phyloP scores from a whole-genome alignment of 495 filamentous ascomycete genomes.

The Hypoxylon intermedium region DNA sequence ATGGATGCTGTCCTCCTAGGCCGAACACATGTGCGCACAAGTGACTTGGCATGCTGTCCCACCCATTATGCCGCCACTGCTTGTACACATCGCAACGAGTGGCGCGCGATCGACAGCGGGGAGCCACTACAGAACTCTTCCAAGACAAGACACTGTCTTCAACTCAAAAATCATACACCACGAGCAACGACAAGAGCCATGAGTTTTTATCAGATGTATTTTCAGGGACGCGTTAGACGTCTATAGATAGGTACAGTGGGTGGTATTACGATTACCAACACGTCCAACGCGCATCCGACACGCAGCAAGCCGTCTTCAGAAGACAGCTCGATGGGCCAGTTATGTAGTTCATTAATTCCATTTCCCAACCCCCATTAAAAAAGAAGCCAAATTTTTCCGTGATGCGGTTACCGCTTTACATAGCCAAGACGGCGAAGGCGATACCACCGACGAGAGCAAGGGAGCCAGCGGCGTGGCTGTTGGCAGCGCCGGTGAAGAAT shows the following conservation, averaged over 20 bases:
- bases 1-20: too few relatives aligned
- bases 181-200: background rate
- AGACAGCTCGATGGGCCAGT: background rate
- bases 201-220: constrained; percentile 1
- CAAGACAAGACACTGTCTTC: too few relatives aligned
- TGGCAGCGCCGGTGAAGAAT: constrained; percentile 43
- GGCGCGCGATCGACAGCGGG: constrained; percentile 5
- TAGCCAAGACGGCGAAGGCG: constrained; percentile 49
- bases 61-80: background rate
- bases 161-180: too few relatives aligned
- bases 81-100: background rate
- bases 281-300: background rate
- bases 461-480: constrained; percentile 42
- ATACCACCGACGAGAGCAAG: constrained; percentile 51
- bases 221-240: background rate
- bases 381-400: background rate
- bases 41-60: background rate
- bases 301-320: background rate
- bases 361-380: background rate
- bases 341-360: constrained; percentile 9
- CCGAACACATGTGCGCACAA: too few relatives aligned
- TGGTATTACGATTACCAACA: background rate
- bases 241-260: background rate
- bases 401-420: constrained; percentile 41
- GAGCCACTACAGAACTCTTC: background rate